Evolutionary conservation across 1,139 yeast species (phyloP).

Genomic region (Zygoascus hellenicus): DNA sequence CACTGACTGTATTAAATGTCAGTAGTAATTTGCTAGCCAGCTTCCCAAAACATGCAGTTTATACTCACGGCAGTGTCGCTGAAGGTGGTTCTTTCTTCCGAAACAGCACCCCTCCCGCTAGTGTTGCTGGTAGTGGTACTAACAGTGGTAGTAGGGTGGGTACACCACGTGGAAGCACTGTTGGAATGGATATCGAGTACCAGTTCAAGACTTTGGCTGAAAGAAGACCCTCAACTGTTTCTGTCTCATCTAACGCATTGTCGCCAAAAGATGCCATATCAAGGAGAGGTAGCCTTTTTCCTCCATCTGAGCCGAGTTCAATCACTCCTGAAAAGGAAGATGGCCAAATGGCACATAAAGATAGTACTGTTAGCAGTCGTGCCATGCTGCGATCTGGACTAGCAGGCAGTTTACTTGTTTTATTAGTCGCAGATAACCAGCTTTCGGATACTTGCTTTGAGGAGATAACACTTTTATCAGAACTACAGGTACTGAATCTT

Average conservation of each 20-base stretch:
- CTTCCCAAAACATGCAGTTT: constrained; percentile 47
- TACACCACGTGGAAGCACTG: constrained; percentile 7
- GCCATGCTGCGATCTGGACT: constrained; percentile 13
- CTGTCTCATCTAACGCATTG: constrained; percentile 23
- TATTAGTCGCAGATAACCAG: constrained; percentile 78
- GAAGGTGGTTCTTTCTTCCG: constrained; percentile 3
- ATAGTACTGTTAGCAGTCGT: constrained; percentile 12
- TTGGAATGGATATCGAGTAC: constrained; percentile 9
- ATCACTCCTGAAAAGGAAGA: constrained; percentile 4
- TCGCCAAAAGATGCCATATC: constrained; percentile 24
- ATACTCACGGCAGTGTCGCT: constrained; percentile 18
- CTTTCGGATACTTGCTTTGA: constrained; percentile 74
- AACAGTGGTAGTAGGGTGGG: constrained; percentile 1
- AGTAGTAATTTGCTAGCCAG: constrained; percentile 71
- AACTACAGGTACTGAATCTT: constrained; percentile 61
- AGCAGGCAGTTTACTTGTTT: constrained; percentile 41
- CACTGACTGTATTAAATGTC: constrained; percentile 58
- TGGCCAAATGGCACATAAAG: constrained; percentile 9
- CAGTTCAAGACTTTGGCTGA: constrained; percentile 12
- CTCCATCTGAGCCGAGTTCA: constrained; percentile 5
- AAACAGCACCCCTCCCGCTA: constrained; percentile 2
- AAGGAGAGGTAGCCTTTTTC: constrained; percentile 20
- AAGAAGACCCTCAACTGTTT: constrained; percentile 18
- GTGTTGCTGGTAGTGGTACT: not conserved
- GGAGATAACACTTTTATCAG: constrained; percentile 52